phyloP scores from a whole-genome alignment of 495 filamentous ascomycete species.

The Sporormia fimetaria region DNA sequence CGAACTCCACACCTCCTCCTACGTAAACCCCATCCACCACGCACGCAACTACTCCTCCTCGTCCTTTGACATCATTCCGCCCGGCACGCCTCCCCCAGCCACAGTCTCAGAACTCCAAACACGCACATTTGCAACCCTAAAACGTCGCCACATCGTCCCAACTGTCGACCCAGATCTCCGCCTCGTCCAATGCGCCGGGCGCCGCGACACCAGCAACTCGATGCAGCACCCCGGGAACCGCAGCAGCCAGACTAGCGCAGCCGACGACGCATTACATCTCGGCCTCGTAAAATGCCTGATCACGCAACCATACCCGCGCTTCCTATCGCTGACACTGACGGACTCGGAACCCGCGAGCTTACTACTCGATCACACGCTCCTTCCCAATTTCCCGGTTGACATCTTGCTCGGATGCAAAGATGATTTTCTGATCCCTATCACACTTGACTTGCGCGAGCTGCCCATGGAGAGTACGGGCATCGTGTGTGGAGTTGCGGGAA shows the following conservation, averaged over 20 bases:
- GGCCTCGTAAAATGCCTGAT: constrained; percentile 59
- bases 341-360: constrained; percentile 74
- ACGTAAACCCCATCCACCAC: constrained; percentile 48
- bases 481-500: constrained; percentile 80
- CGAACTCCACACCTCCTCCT: constrained; percentile 56
- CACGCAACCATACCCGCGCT: constrained; percentile 51
- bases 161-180: constrained; percentile 54
- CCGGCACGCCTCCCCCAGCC: constrained; percentile 65
- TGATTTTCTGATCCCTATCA: constrained; percentile 76
- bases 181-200: constrained; percentile 75
- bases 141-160: constrained; percentile 61
- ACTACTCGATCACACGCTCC: constrained; percentile 62
- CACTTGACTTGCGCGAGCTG: constrained; percentile 68
- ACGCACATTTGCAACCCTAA: constrained; percentile 68
- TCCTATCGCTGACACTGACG: constrained; percentile 77
- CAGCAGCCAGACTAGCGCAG: constrained; percentile 23
- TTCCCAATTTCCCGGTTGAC: constrained; percentile 44
- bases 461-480: constrained; percentile 88
- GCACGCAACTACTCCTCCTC: constrained; percentile 42
- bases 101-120: constrained; percentile 66
- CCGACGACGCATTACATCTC: constrained; percentile 50
- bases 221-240: constrained; percentile 25
- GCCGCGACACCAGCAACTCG: constrained; percentile 33
- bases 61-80: constrained; percentile 39
- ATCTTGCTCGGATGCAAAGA: constrained; percentile 70